Evolutionary conservation across 192 early-diverging fungal species (phyloP), one percentile per base, ranked within the genome.

Genomic region (Endogone sp.): DNA sequence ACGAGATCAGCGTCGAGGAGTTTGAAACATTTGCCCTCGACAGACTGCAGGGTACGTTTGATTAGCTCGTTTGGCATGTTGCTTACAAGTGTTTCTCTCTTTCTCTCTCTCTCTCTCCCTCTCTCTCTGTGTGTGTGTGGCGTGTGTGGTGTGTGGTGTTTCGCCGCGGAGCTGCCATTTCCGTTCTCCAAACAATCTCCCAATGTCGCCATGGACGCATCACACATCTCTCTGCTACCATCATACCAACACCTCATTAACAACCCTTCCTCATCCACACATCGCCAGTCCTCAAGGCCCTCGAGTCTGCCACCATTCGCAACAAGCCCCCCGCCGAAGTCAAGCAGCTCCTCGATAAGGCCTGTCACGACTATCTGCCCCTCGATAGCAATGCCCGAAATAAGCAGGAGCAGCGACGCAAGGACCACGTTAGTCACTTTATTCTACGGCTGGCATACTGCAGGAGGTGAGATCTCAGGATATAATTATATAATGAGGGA

Each of bases 401-500:
- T 78, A 83, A 57, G 6, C 74, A 84, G 55, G 78, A 78, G 27
- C 86, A 94, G 64, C 81, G 93, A 54, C 78, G 85, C 62, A 92
- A 93, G 73, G 93, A 94, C 82, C 86, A 92, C 49, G 76, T 94
- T 26, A 90, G 88, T 64, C 93, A 94, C 70, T 93, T 90, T 76
- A 90, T 94, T 23, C 70, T 94, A 29, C 88, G 91, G 54, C 75
- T 94, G 54, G 93, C 92, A 0, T 93, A 89, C 61, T 82, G 80
- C 63, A 64, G 83, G 64, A 84, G 73, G 81, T 85, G 74, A 73
- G 61, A 82, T 63, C 58, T n/a, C 13, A 66, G 23, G 0, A 8
- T 64, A 11, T 10, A 61, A n/a, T 16, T n/a, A n/a, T n/a, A n/a
- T n/a, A n/a, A 49, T 49, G 37, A 49, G 37, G 37, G 16, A 49